Evolutionary conservation across 208 protist genomes (phyloP).

Genomic region (Trypanosoma conorhini): DNA sequence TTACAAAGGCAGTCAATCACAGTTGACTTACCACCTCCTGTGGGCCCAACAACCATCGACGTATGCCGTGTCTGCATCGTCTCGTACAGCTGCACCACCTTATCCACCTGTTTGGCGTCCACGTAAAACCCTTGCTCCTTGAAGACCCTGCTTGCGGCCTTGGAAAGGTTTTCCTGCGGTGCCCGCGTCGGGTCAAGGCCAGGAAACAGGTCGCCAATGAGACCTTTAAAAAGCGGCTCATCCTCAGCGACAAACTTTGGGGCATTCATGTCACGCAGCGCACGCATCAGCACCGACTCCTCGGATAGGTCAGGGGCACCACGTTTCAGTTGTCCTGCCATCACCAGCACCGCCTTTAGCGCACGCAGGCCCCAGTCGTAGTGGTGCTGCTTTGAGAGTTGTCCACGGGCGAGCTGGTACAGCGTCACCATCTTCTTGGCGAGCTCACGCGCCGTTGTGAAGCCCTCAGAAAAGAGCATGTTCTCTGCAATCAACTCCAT

Average conservation of each 20-base stretch:
- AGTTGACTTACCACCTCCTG: constrained; percentile 98
- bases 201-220: constrained; percentile 99
- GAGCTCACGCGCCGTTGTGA: constrained; percentile 94
- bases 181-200: constrained; percentile 95
- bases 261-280: constrained; percentile 99
- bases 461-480: constrained; percentile 99
- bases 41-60: constrained; percentile 98
- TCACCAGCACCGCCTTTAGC: constrained; percentile 98
- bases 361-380: constrained; percentile 99
- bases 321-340: constrained; percentile 98
- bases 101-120: constrained; percentile 95
- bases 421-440: constrained; percentile 99
- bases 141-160: constrained; percentile 91
- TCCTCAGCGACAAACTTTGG: constrained; percentile 99
- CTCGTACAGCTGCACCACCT: constrained; percentile 99
- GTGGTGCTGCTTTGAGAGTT: constrained; percentile 99
- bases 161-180: constrained; percentile 94
- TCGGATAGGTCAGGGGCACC: constrained; percentile 93
- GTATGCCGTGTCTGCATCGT: constrained; percentile 99
- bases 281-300: constrained; percentile 98
- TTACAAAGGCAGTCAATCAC: constrained; percentile 95
- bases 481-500: constrained; percentile 99
- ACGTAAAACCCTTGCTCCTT: constrained; percentile 77
- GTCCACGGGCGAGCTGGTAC: constrained; percentile 97
- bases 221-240: constrained; percentile 98